Evolutionary conservation across 1,284 basidiomycete genomes (phyloP).

Genomic region (Ganoderma lucidum): DNA sequence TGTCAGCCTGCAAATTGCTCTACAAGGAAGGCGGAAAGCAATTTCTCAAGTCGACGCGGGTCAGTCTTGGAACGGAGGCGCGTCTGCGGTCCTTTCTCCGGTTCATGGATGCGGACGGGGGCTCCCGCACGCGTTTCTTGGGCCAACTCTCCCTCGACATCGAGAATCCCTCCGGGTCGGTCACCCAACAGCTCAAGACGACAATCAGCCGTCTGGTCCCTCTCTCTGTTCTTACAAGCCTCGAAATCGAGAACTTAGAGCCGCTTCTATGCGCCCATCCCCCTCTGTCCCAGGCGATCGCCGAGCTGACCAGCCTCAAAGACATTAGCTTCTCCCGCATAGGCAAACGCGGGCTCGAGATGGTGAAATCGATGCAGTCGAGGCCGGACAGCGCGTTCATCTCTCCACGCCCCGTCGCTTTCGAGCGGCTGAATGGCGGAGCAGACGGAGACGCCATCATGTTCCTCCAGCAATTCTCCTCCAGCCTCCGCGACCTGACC

Average conservation of each 20-base stretch:
- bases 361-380: neutral
- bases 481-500: neutral
- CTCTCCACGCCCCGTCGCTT: too few relatives aligned
- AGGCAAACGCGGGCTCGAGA: neutral
- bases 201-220: neutral
- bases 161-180: neutral
- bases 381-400: too few relatives aligned
- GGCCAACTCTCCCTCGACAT: neutral
- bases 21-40: constrained; percentile 1
- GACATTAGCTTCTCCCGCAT: neutral
- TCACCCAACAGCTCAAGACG: neutral
- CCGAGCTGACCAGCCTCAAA: neutral
- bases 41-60: neutral
- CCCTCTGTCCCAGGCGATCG: neutral
- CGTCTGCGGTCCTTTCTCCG: neutral
- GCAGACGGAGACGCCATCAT: neutral
- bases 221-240: neutral
- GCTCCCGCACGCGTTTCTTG: neutral
- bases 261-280: neutral
- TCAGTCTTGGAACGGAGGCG: neutral
- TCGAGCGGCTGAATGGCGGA: too few relatives aligned
- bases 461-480: neutral
- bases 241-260: neutral
- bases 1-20: neutral
- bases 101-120: neutral